Conservation (phyloP, 2,329 filamentous ascomycete species). For the Pseudogymnoascus verrucosus region DNA sequence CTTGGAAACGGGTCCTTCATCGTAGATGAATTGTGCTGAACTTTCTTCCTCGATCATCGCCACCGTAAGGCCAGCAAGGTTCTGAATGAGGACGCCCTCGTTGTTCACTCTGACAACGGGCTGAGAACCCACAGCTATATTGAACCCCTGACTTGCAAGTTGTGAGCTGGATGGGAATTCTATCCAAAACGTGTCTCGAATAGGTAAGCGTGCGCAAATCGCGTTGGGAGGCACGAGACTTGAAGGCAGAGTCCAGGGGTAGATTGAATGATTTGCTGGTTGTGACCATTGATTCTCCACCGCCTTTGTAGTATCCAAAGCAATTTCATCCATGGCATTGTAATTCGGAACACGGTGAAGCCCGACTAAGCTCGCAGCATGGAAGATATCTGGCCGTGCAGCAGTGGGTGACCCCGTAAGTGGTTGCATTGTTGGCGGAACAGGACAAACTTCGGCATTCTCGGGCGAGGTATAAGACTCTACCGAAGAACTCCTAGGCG, state of each 20-base stretch:
- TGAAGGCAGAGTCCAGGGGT: slow-evolving; percentile 84
- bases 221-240: slow-evolving; percentile 68
- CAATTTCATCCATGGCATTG: slow-evolving; percentile 38
- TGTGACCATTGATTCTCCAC: slow-evolving; percentile 34
- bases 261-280: slow-evolving; percentile 70
- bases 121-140: slow-evolving; percentile 39
- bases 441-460: slow-evolving; percentile 54
- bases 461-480: slow-evolving; percentile 21
- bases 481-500: slow-evolving; percentile 38
- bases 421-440: slow-evolving; percentile 48
- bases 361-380: slow-evolving; percentile 77
- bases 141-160: slow-evolving; percentile 30
- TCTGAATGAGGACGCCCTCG: slow-evolving; percentile 42
- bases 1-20: slow-evolving; percentile 28
- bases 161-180: slow-evolving; percentile 48
- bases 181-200: slow-evolving; percentile 61
- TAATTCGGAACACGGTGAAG: slow-evolving; percentile 68
- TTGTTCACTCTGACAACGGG: slow-evolving; percentile 39
- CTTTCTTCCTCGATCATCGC: slow-evolving; percentile 59
- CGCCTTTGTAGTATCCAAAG: slow-evolving; percentile 39
- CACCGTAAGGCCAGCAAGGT: slow-evolving; percentile 51
- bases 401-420: slow-evolving; percentile 74
- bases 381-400: slow-evolving; percentile 73
- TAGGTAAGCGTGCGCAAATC: slow-evolving; percentile 63
- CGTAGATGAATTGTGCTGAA: slow-evolving; percentile 23